Percentiles rank a stretch among this genome's conserved stretches.
Conservation (phyloP, 2,329 filamentous ascomycete genomes). For the Fusarium sarcochroum region DNA sequence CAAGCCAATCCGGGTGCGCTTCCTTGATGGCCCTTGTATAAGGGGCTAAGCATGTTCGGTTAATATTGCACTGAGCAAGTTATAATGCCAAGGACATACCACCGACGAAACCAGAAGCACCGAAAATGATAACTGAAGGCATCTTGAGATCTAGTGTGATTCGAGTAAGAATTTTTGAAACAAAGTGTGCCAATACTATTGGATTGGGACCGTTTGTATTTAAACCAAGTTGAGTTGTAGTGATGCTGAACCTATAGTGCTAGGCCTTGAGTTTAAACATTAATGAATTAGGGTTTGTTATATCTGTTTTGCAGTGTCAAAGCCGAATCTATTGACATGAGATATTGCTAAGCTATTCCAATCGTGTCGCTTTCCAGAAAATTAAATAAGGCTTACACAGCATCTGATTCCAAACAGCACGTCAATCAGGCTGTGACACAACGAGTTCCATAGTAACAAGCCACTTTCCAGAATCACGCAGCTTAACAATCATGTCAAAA, state of each 20-base stretch:
- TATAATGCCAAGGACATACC: background rate
- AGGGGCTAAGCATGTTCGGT: background rate
- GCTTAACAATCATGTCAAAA: too few relatives aligned
- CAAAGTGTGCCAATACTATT: background rate
- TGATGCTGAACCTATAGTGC: background rate
- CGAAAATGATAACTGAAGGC: conserved; percentile 23
- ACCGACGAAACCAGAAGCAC: conserved; percentile 21
- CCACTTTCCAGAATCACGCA: too few relatives aligned
- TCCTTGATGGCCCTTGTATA: conserved; percentile 21
- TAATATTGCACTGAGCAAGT: fast-evolving
- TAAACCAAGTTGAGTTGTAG: fast-evolving
- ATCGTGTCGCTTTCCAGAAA: background rate
- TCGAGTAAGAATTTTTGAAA: too few relatives aligned
- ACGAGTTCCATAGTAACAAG: background rate
- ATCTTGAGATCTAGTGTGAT: background rate
- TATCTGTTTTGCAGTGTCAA: background rate
- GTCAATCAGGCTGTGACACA: background rate
- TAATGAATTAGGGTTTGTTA: background rate
- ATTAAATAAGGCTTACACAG: background rate
- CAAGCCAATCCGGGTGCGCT: conserved; percentile 9
- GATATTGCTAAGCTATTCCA: conserved; percentile 1
- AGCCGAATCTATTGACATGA: background rate
- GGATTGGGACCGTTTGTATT: too few relatives aligned
- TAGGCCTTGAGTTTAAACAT: background rate
- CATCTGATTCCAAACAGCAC: background rate